A percentile compares a stretch with the other conserved stretches of the same genome.
Conservation (phyloP, 441 rosid species). For the Brassica hybrid region DNA sequence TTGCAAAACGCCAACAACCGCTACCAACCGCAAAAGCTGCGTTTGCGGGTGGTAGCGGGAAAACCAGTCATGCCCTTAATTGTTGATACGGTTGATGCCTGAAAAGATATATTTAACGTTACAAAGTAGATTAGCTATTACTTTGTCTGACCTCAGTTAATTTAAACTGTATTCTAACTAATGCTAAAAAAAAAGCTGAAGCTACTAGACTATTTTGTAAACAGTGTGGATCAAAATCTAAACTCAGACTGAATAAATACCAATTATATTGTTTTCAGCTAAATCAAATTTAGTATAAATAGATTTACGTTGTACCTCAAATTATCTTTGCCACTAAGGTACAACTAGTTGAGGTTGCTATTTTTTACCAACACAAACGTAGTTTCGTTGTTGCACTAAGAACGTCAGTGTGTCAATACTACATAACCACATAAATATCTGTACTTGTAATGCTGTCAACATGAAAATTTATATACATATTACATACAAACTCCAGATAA, state of each 20-base stretch:
- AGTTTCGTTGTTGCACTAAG: conserved; percentile 7
- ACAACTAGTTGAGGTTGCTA: background rate
- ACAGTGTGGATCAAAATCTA: background rate
- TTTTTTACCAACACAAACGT: background rate
- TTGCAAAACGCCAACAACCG: too few relatives aligned
- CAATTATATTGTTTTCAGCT: background rate
- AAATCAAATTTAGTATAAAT: background rate
- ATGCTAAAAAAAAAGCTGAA: background rate
- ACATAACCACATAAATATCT: background rate
- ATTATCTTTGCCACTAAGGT: background rate
- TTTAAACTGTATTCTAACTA: background rate
- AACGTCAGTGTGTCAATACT: background rate
- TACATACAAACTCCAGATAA: conserved; percentile 19
- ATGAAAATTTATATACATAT: background rate
- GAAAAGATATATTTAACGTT: background rate
- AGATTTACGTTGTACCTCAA: background rate
- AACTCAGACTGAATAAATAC: background rate
- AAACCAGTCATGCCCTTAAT: too few relatives aligned
- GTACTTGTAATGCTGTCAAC: background rate
- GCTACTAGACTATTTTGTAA: background rate
- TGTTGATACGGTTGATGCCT: background rate
- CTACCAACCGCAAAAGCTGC: too few relatives aligned
- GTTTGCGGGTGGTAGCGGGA: too few relatives aligned
- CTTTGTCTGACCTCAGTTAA: background rate
- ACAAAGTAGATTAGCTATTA: background rate